A percentile compares a stretch with the other conserved stretches of the same genome.
Conservation (phyloP, 805 yeast genomes). For the Blastobotrys terrestris region DNA sequence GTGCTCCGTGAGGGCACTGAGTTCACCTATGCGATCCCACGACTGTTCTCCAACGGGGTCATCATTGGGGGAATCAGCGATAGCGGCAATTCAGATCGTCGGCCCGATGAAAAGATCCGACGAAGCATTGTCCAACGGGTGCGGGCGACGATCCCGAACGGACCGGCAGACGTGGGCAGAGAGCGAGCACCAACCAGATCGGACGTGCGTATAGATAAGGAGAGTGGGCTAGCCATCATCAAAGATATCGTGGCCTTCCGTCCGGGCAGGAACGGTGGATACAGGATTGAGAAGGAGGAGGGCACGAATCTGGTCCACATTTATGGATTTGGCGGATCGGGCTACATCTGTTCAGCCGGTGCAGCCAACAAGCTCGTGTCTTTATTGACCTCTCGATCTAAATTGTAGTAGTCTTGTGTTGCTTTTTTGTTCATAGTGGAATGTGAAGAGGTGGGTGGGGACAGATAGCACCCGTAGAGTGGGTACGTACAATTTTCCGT, state of each 20-base stretch:
- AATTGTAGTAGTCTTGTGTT: background rate
- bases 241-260: constrained; percentile 58
- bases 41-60: constrained; percentile 17
- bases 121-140: constrained; percentile 13
- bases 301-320: constrained; percentile 41
- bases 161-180: too few species aligned
- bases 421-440: background rate
- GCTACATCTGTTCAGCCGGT: constrained; percentile 57
- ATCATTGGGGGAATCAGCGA: constrained; percentile 20
- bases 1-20: constrained; percentile 15
- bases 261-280: constrained; percentile 60
- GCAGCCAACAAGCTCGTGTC: constrained; percentile 38
- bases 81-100: constrained; percentile 10
- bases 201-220: constrained; percentile 1
- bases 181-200: too few species aligned
- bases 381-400: background rate
- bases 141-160: background rate
- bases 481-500: too few species aligned
- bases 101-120: constrained; percentile 9
- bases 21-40: constrained; percentile 19
- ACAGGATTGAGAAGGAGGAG: constrained; percentile 42
- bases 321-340: constrained; percentile 63
- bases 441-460: too few species aligned
- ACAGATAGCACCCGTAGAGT: too few species aligned
- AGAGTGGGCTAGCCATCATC: constrained; percentile 26